Base-by-base conservation (phyloP, 495 filamentous ascomycete species). In the Parmelia sp. region DNA sequence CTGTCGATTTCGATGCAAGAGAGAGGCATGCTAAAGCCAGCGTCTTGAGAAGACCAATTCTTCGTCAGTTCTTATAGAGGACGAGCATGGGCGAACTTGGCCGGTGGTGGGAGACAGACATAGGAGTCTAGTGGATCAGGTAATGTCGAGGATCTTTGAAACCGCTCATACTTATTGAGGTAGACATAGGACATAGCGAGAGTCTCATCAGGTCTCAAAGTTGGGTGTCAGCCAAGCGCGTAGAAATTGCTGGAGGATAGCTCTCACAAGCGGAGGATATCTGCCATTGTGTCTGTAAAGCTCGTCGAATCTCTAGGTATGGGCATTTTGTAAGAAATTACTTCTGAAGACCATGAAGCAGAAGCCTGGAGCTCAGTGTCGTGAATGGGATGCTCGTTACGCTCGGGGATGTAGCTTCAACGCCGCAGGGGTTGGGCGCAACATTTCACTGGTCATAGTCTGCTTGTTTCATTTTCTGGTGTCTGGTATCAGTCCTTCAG, bases 141-240 rank as follows among this genome's bases (percentile, higher is more conserved):
- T n/a, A 60, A 49, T 25, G 12, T 7, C 14, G 67, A 63, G 36
- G 64, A 56, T 36, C 35, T 60, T 23, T 70, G 59, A 27, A 69
- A 70, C 35, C 68, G 68, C 39, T 63, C 65, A 68, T 78, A 79
- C 68, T 72, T 74, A 65, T 79, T 71, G n/a, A 76, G 66, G 64
- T 79, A 79, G 60, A 77, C 69, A 59, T 75, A 79, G 40, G 75
- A 68, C 77, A 76, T 79, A 29, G 76, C 70, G 23, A 79, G 62
- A 12, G 75, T 71, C 70, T 79, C 76, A 36, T 75, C 69, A 10
- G 76, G 76, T 36, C 72, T 74, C 37, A 15, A 51, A 8, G 17
- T 15, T 37, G 17, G n/a, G 21, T 21, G 57, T 55, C 27, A 40
- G 51, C n/a, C 17, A 49, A 47, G 31, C 36, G 14, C 11, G 56